These are phyloP conservation scores for Aspergillus sp. DNA, from an alignment of 2,329 filamentous ascomycete species.

Conservation along the genomic window DNA sequence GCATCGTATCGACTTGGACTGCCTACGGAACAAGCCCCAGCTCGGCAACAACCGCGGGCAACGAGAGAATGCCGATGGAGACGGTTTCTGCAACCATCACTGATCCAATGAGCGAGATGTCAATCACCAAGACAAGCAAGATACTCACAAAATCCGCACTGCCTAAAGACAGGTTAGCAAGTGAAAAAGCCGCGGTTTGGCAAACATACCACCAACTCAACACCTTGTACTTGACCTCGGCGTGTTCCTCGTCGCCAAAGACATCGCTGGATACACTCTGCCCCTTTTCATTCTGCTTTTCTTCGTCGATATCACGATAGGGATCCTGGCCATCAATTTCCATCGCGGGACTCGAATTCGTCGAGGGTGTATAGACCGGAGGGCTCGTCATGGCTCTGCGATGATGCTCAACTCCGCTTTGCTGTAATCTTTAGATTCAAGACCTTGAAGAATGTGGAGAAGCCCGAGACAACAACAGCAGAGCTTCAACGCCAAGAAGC, in stretches of 20 bases:
- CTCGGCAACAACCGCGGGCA: conserved; percentile 51
- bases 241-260: conserved; percentile 33
- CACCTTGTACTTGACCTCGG: conserved; percentile 50
- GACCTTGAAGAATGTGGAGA: neutral
- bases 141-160: conserved; percentile 38
- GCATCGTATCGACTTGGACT: neutral
- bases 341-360: neutral
- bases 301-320: conserved; percentile 7
- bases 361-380: neutral
- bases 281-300: conserved; percentile 15
- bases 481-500: neutral
- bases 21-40: conserved; percentile 51
- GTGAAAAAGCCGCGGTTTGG: neutral
- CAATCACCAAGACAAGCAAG: neutral
- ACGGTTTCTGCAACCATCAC: conserved; percentile 59
- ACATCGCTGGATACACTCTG: conserved; percentile 20
- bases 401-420: neutral
- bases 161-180: conserved; percentile 23
- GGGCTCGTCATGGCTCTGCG: neutral
- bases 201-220: conserved; percentile 41
- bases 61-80: conserved; percentile 54
- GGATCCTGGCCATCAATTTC: neutral
- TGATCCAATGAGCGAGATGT: conserved; percentile 9
- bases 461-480: too few species aligned
- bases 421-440: neutral